Evolutionary conservation across 352 stramenopile genomes (phyloP).

Genomic region (Globisporangium camurandrum): DNA sequence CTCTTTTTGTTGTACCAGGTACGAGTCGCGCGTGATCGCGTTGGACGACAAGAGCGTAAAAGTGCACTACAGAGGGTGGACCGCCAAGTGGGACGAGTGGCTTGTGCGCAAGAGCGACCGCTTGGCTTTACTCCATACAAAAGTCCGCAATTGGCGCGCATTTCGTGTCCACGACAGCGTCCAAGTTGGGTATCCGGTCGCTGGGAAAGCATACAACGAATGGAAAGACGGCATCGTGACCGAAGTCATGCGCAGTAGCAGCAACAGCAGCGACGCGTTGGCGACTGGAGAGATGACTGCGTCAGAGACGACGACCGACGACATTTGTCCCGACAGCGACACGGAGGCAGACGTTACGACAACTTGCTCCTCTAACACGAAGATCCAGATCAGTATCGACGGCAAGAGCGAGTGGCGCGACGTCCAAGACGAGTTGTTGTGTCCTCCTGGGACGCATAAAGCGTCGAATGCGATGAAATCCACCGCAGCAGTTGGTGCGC

Average conservation of each 20-base stretch:
- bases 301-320: too few relatives aligned
- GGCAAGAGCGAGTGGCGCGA: conserved; percentile 40
- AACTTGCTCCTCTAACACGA: too few relatives aligned
- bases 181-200: conserved; percentile 32
- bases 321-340: too few relatives aligned
- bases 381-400: conserved; percentile 41
- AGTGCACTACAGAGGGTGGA: conserved; percentile 97
- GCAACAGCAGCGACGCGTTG: conserved; percentile 2
- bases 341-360: conserved; percentile 17
- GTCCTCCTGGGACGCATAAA: conserved; percentile 49
- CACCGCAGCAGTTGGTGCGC: neutral
- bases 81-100: conserved; percentile 96
- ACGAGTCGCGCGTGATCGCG: conserved; percentile 55
- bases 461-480: conserved; percentile 25
- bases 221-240: conserved; percentile 49
- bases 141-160: conserved; percentile 60
- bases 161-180: conserved; percentile 49
- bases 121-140: conserved; percentile 88
- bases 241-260: conserved; percentile 14
- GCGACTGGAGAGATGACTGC: too few relatives aligned
- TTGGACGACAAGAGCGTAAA: conserved; percentile 48
- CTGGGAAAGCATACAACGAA: conserved; percentile 37
- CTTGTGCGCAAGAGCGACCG: conserved; percentile 81
- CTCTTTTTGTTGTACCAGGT: conserved; percentile 15
- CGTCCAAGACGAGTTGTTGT: conserved; percentile 58